Base-by-base conservation (phyloP, 805 yeast genomes). In the Candida saitoana region DNA sequence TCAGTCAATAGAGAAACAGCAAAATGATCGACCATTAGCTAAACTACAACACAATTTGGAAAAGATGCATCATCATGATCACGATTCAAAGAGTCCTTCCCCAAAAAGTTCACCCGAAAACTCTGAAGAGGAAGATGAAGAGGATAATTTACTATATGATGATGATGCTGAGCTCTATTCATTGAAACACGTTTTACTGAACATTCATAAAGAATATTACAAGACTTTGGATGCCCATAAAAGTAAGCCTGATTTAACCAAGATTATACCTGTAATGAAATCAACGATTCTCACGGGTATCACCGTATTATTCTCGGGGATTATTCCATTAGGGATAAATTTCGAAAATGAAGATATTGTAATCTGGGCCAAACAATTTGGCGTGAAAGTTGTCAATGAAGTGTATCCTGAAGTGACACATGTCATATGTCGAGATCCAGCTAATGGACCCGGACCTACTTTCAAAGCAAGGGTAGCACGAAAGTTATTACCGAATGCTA, bases 331-430 rank as follows among this genome's bases (percentile, higher is more conserved):
- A n/a, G 93, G 93, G 1, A 72, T 82, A 9, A 75, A 79, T 41
- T 64, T 86, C 14, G 82, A 84, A 40, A 65, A 73, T 25, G 93
- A 95, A 3, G 96, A 88, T 57, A 86, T 93, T 34, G 96, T 90
- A 1, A 79, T 83, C 17, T 91, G 98, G 97, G 86, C 91, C 9
- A 76, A 77, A 38, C 87, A 90, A 41, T 91, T 91, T 71, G 99
- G 99, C 1, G 97, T 96, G 0, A 71, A 71, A 2, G 89, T 91
- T 5, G 84, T 84, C 1, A 70, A 80, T 3, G 89, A 87, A 43
- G 81, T 85, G 18, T 71, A 76, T 36, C 77, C 79, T 14, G 67
- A 77, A 1, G 90, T 95, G 2, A 93, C 98, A 0, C 99, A 91
- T 61, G 85, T 91, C 2, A 82, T 91, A 14, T 87, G 96, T 33